Conservation (phyloP, 257 asterid genomes). For the Pogostemon cablin region DNA sequence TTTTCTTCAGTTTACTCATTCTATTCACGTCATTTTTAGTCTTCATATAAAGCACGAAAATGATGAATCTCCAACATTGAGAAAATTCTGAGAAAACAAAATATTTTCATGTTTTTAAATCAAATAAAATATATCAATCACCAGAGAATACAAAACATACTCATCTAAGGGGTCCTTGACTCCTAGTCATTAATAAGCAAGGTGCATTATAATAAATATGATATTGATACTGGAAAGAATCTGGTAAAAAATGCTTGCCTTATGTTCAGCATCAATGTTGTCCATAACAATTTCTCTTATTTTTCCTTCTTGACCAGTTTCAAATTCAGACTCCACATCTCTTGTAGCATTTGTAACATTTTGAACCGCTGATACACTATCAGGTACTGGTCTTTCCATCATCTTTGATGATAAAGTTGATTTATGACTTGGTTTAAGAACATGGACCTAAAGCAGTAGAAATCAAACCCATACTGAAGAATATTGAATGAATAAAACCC, state of each 20-base stretch:
- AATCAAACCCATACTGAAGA: conserved; percentile 33
- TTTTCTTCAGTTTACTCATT: neutral
- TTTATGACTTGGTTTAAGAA: conserved; percentile 93
- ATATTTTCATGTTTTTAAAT: neutral
- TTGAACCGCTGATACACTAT: conserved; percentile 90
- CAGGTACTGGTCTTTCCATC: conserved; percentile 70
- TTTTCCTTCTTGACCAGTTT: conserved; percentile 81
- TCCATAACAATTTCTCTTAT: conserved; percentile 71
- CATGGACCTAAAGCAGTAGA: conserved; percentile 60
- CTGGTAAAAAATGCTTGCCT: conserved; percentile 46
- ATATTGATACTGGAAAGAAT: conserved; percentile 14
- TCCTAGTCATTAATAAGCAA: conserved; percentile 10
- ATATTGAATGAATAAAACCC: conserved; percentile 27
- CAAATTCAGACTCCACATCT: conserved; percentile 79
- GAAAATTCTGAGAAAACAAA: neutral
- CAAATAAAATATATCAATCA: neutral
- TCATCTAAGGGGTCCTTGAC: neutral
- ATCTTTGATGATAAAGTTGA: conserved; percentile 82
- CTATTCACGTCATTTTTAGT: conserved; percentile 13
- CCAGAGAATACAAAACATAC: conserved; percentile 9
- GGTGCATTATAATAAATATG: conserved; percentile 15
- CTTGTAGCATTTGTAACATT: conserved; percentile 80
- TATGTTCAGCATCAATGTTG: conserved; percentile 55
- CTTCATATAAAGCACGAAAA: conserved; percentile 10
- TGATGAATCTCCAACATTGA: neutral